phyloP scores from a whole-genome alignment of 306 rosid genomes.

The Glycine soja region DNA sequence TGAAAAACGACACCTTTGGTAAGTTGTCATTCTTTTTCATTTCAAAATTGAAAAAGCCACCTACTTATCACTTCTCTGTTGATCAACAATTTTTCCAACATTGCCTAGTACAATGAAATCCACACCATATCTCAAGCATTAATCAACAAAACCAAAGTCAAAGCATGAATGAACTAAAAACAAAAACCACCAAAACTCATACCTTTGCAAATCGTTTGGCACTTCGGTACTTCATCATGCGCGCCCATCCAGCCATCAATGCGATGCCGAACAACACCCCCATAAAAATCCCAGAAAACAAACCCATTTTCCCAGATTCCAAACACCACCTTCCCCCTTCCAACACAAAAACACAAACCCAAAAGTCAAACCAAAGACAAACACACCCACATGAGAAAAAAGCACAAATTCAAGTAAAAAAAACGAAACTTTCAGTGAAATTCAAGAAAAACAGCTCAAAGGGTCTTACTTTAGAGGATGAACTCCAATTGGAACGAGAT shows the following conservation, averaged over 20 bases:
- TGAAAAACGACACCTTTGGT: too few relatives aligned
- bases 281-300: constrained; percentile 92
- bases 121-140: constrained; percentile 13
- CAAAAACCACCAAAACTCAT: not conserved
- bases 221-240: constrained; percentile 84
- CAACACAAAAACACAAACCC: constrained; percentile 15
- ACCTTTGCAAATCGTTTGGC: constrained; percentile 84
- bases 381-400: constrained; percentile 35
- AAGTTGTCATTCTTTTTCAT: constrained; percentile 19
- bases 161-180: constrained; percentile 22
- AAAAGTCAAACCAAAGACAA: constrained; percentile 25
- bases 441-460: constrained; percentile 26
- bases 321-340: constrained; percentile 48
- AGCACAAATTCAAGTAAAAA: constrained; percentile 12
- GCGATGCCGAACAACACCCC: constrained; percentile 83
- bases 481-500: constrained; percentile 45
- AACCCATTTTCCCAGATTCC: constrained; percentile 69
- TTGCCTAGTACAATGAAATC: constrained; percentile 12
- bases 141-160: constrained; percentile 31
- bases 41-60: constrained; percentile 21
- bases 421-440: constrained; percentile 33
- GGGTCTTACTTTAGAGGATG: constrained; percentile 39
- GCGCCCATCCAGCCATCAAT: constrained; percentile 90
- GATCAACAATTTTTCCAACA: constrained; percentile 8
- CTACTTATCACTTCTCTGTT: constrained; percentile 5